Percentiles rank a stretch among this genome's conserved stretches.
These are phyloP conservation scores for Calonectria ilicicola DNA, from an alignment of 2,329 filamentous ascomycete species.

Conservation along the genomic window DNA sequence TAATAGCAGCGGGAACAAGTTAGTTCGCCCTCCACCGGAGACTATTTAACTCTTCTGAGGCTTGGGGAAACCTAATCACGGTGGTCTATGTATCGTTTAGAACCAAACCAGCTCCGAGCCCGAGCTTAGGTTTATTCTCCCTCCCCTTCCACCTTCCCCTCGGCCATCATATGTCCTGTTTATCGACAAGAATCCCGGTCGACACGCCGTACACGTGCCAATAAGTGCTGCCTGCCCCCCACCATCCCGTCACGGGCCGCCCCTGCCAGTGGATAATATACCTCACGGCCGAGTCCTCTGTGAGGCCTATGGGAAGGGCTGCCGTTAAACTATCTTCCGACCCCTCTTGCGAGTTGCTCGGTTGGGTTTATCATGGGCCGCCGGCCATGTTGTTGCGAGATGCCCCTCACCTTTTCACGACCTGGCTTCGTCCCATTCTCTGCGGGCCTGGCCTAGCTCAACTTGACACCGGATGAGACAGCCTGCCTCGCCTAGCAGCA, in stretches of 20 bases:
- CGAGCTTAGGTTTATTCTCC: background rate
- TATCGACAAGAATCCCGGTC: background rate
- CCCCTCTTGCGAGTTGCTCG: background rate
- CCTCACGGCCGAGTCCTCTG: background rate
- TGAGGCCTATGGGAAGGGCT: background rate
- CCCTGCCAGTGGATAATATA: constrained; percentile 5
- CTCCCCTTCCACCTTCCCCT: no score
- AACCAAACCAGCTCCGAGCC: background rate
- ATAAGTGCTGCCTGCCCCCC: background rate
- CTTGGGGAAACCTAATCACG: background rate
- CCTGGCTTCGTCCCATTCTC: background rate
- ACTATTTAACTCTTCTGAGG: background rate
- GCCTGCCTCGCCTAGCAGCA: background rate
- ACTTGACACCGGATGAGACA: background rate
- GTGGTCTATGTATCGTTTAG: background rate
- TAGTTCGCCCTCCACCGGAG: background rate
- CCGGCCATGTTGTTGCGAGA: no score
- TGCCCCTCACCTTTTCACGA: background rate
- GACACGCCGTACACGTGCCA: background rate
- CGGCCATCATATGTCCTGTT: no score
- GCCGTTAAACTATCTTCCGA: background rate
- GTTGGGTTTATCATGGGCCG: no score
- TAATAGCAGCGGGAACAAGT: background rate
- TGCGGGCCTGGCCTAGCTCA: background rate
- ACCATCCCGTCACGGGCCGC: background rate